Evolutionary conservation across 2,329 filamentous ascomycete species (phyloP).

Genomic region (Dryadomyces quercus-mongolicae): DNA sequence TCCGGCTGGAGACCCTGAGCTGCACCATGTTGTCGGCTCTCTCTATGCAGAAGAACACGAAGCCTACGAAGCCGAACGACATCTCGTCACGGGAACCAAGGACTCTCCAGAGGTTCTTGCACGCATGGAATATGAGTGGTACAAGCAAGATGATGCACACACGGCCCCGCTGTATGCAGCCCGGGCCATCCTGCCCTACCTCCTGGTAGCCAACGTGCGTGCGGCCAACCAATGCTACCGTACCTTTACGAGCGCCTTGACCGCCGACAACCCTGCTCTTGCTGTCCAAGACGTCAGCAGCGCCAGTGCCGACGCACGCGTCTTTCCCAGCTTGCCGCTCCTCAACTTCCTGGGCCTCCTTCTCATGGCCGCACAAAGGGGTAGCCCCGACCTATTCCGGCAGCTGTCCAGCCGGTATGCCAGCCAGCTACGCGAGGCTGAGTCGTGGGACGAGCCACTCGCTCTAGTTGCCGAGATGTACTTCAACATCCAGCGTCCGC

Average conservation of each 20-base stretch:
- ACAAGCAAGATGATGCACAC: slow-evolving; percentile 76
- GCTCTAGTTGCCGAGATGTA: slow-evolving; percentile 92
- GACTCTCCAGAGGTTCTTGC: slow-evolving; percentile 74
- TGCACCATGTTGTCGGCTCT: slow-evolving; percentile 83
- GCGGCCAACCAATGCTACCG: slow-evolving; percentile 76
- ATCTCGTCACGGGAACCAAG: slow-evolving; percentile 77
- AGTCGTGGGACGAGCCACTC: slow-evolving; percentile 69
- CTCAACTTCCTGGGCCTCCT: slow-evolving; percentile 88
- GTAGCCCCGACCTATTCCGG: slow-evolving; percentile 64
- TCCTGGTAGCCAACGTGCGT: slow-evolving; percentile 80
- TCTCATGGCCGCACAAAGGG: slow-evolving; percentile 71
- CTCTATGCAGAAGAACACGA: slow-evolving; percentile 91
- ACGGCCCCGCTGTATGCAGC: slow-evolving; percentile 78
- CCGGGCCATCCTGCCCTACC: slow-evolving; percentile 79
- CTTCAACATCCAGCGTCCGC: slow-evolving; percentile 79
- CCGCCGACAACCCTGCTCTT: slow-evolving; percentile 42
- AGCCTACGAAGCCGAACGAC: slow-evolving; percentile 83
- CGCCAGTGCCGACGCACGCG: slow-evolving; percentile 57
- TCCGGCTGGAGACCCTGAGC: slow-evolving; percentile 82
- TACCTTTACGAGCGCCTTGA: slow-evolving; percentile 58
- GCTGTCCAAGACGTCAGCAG: slow-evolving; percentile 71
- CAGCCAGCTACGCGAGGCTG: slow-evolving; percentile 62
- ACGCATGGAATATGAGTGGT: slow-evolving; percentile 87
- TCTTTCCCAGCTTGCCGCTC: slow-evolving; percentile 86
- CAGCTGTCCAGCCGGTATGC: slow-evolving; percentile 76